Conservation (phyloP, 2,329 filamentous ascomycete species). For the Fusarium tjaetaba region DNA sequence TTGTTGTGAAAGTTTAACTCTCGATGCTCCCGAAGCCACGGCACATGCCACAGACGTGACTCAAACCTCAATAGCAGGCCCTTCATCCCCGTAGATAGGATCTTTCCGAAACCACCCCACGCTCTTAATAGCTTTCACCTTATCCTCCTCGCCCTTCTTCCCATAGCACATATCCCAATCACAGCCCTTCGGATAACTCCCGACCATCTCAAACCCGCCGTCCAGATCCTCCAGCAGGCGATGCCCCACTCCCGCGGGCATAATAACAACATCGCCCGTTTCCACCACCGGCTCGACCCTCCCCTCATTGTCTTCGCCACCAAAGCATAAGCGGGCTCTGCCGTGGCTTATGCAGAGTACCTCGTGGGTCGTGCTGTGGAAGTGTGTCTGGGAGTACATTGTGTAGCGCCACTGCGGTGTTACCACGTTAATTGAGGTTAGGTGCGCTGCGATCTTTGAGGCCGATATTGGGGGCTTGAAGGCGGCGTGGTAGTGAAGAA, state of each 20-base stretch:
- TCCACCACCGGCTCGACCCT: slow-evolving; percentile 65
- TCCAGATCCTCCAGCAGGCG: slow-evolving; percentile 65
- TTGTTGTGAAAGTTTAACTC: not conserved
- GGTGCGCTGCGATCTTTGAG: slow-evolving; percentile 64
- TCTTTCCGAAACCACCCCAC: slow-evolving; percentile 29
- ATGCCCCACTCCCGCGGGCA: slow-evolving; percentile 74
- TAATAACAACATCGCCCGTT: slow-evolving; percentile 70
- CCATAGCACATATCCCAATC: slow-evolving; percentile 81
- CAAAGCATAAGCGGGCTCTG: slow-evolving; percentile 71
- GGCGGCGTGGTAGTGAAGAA: slow-evolving; percentile 72
- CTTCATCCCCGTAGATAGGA: slow-evolving; percentile 31
- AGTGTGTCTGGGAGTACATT: slow-evolving; percentile 74
- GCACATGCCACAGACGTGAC: not conserved
- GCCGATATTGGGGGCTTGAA: slow-evolving; percentile 58
- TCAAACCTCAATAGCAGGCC: slow-evolving; percentile 4
- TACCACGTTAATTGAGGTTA: slow-evolving; percentile 63
- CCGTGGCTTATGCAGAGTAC: slow-evolving; percentile 69
- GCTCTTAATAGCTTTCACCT: slow-evolving; percentile 15
- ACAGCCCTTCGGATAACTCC: slow-evolving; percentile 67
- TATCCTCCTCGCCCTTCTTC: slow-evolving; percentile 53
- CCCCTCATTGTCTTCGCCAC: slow-evolving; percentile 68
- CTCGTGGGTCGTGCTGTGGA: slow-evolving; percentile 74
- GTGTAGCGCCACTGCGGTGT: slow-evolving; percentile 73
- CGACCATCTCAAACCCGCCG: slow-evolving; percentile 72
- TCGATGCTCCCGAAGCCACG: not conserved